phyloP scores from a whole-genome alignment of 2,329 filamentous ascomycete species.

The Cladophialophora immunda region DNA sequence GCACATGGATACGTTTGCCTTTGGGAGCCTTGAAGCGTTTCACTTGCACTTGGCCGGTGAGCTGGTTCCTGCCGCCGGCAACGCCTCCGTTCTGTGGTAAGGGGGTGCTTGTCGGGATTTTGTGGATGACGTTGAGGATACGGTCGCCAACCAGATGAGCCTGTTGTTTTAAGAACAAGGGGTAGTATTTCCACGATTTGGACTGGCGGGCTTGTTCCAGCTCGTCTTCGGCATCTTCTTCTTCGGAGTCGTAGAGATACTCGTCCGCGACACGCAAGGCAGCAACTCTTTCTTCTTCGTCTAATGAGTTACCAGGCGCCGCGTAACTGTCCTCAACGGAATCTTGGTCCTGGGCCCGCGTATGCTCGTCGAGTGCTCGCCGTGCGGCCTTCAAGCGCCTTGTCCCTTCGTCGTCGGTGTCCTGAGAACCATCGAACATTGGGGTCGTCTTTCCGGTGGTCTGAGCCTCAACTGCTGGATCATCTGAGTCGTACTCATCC shows the following conservation, averaged over 20 bases:
- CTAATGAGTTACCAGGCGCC: slow-evolving; percentile 60
- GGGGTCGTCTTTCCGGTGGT: slow-evolving; percentile 35
- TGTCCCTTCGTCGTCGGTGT: slow-evolving; percentile 47
- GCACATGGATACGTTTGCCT: slow-evolving; percentile 82
- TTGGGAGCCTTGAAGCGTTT: slow-evolving; percentile 67
- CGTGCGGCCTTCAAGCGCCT: slow-evolving; percentile 60
- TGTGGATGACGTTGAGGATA: slow-evolving; percentile 56
- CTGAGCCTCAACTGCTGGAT: slow-evolving; percentile 52
- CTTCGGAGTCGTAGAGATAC: slow-evolving; percentile 89
- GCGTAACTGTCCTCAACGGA: slow-evolving; percentile 46
- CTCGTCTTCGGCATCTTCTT: slow-evolving; percentile 76
- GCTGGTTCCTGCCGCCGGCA: slow-evolving; percentile 49
- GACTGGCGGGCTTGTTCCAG: slow-evolving; percentile 79
- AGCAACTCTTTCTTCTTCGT: slow-evolving; percentile 84
- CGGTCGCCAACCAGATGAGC: slow-evolving; percentile 58
- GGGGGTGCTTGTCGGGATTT: slow-evolving; percentile 64
- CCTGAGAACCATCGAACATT: slow-evolving; percentile 43
- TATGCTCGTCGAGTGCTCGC: slow-evolving; percentile 61
- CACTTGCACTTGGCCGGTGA: slow-evolving; percentile 52
- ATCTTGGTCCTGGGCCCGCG: slow-evolving; percentile 45
- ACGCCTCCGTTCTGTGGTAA: slow-evolving; percentile 48
- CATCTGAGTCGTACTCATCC: slow-evolving; percentile 75
- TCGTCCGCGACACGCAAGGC: slow-evolving; percentile 63
- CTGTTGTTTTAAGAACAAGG: slow-evolving; percentile 62
- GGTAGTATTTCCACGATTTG: slow-evolving; percentile 76